A percentile compares a stretch with the other conserved stretches of the same genome.
Conservation (phyloP, 805 yeast genomes). For the Teunomyces lycoperdinae region DNA sequence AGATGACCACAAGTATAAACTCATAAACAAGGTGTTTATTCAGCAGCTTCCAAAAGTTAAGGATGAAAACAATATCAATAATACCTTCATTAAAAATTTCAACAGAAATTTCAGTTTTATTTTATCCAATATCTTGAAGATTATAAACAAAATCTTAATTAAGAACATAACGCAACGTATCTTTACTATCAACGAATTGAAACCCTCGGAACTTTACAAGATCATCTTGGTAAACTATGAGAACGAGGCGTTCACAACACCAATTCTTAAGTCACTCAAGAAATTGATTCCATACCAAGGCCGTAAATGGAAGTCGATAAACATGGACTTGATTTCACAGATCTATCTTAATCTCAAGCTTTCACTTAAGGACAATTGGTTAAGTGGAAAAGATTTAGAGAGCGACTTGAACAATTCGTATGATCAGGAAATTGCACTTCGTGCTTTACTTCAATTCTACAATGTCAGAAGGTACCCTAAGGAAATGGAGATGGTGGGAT, state of each 20-base stretch:
- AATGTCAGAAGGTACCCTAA: slow-evolving; percentile 56
- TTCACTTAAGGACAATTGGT: slow-evolving; percentile 80
- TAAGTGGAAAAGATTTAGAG: slow-evolving; percentile 74
- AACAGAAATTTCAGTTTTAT: slow-evolving; percentile 47
- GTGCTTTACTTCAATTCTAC: slow-evolving; percentile 77
- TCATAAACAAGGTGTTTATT: slow-evolving; percentile 31
- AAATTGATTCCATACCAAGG: slow-evolving; percentile 87
- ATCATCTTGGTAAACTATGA: slow-evolving; percentile 54
- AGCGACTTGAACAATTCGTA: slow-evolving; percentile 73
- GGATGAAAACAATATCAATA: slow-evolving; percentile 26
- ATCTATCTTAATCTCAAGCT: slow-evolving; percentile 75
- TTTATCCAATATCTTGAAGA: slow-evolving; percentile 49
- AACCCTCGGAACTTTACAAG: slow-evolving; percentile 61
- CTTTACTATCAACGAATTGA: slow-evolving; percentile 56
- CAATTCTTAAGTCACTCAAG: slow-evolving; percentile 71
- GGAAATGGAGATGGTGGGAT: slow-evolving; percentile 57
- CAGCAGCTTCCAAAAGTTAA: slow-evolving; percentile 23
- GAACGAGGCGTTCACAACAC: slow-evolving; percentile 60
- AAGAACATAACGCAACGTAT: slow-evolving; percentile 70
- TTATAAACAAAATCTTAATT: slow-evolving; percentile 56
- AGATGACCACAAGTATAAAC: slow-evolving; percentile 11
- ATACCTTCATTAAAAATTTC: slow-evolving; percentile 24
- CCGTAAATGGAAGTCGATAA: slow-evolving; percentile 87
- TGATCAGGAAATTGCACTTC: slow-evolving; percentile 80
- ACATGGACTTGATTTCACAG: slow-evolving; percentile 90